A percentile compares a stretch with the other conserved stretches of the same genome.
phyloP scores from a whole-genome alignment of 768 basidiomycete species.

The Pulveroboletus ravenelii region DNA sequence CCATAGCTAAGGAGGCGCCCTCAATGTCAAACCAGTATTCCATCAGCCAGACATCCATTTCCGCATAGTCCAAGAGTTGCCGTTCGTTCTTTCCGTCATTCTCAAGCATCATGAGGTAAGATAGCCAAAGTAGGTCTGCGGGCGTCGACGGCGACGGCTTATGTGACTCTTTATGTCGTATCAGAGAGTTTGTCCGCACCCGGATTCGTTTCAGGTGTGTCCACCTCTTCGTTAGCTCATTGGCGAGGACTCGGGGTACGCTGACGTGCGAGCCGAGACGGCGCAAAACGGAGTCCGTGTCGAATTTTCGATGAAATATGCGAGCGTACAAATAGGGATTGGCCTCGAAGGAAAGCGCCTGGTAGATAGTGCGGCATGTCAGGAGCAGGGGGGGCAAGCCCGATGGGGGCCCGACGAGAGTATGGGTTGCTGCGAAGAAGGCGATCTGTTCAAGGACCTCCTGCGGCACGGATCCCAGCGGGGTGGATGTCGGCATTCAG shows the following conservation, averaged over 20 bases:
- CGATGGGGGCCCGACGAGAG: conserved; percentile 56
- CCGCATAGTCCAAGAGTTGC: conserved; percentile 68
- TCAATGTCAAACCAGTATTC: conserved; percentile 60
- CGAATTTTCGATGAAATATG: conserved; percentile 68
- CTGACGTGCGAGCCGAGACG: conserved; percentile 43
- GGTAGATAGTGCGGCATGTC: conserved; percentile 45
- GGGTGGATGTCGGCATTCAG: conserved; percentile 13
- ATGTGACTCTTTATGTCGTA: conserved; percentile 18
- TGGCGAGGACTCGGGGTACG: conserved; percentile 44
- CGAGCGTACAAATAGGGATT: conserved; percentile 72
- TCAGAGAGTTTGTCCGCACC: conserved; percentile 25
- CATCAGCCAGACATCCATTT: conserved; percentile 58
- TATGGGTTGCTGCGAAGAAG: conserved; percentile 51
- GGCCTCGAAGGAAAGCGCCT: conserved; percentile 42
- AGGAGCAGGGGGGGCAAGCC: conserved; percentile 52
- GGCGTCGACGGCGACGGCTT: conserved; percentile 12
- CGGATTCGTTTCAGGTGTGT: conserved; percentile 53
- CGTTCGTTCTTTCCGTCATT: conserved; percentile 68
- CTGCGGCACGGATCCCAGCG: conserved; percentile 54
- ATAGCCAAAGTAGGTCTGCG: conserved; percentile 53
- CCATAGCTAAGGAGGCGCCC: conserved; percentile 51
- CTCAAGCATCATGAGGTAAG: conserved; percentile 78
- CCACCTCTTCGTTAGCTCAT: conserved; percentile 65
- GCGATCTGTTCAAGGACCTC: conserved; percentile 82
- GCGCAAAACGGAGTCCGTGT: conserved; percentile 44